Percentiles rank a stretch among this genome's conserved stretches.
Evolutionary conservation across 768 basidiomycete species (phyloP).

Genomic region (Phanerochaete carnosa): DNA sequence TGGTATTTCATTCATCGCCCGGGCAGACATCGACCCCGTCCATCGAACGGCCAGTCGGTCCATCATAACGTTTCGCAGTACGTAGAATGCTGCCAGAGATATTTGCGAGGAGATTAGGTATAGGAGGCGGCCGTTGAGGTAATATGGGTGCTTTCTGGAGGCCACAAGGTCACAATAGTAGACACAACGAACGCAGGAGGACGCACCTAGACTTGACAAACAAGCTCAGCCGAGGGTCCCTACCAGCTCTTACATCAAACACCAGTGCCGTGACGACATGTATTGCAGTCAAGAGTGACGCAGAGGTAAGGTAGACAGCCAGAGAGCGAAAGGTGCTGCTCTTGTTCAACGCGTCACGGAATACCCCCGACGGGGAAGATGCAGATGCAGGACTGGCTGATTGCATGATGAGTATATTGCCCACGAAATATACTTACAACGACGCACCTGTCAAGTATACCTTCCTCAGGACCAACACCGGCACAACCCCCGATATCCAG

Average conservation of each 20-base stretch:
- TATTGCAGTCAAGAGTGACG: constrained; percentile 38
- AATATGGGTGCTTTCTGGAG: constrained; percentile 67
- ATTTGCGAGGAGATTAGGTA: constrained; percentile 57
- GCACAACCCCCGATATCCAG: constrained; percentile 56
- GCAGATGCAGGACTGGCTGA: constrained; percentile 43
- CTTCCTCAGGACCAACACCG: constrained; percentile 57
- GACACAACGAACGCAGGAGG: neutral
- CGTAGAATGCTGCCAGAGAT: constrained; percentile 42
- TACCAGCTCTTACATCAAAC: constrained; percentile 27
- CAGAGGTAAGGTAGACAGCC: constrained; percentile 44
- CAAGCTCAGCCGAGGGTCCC: constrained; percentile 43
- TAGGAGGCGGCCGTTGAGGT: constrained; percentile 66
- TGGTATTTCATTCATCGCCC: neutral
- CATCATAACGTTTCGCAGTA: constrained; percentile 55
- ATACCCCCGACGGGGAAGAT: constrained; percentile 48
- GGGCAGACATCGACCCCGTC: constrained; percentile 11
- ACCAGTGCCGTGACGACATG: constrained; percentile 39
- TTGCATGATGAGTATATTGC: constrained; percentile 16
- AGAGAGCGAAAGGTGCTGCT: constrained; percentile 43
- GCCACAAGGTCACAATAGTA: neutral
- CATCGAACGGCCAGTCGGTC: constrained; percentile 50
- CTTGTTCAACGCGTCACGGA: constrained; percentile 46
- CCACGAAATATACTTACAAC: neutral
- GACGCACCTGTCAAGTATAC: constrained; percentile 54
- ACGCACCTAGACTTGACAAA: constrained; percentile 69